phyloP scores from a whole-genome alignment of 306 rosid genomes.

The Alnus glutinosa region DNA sequence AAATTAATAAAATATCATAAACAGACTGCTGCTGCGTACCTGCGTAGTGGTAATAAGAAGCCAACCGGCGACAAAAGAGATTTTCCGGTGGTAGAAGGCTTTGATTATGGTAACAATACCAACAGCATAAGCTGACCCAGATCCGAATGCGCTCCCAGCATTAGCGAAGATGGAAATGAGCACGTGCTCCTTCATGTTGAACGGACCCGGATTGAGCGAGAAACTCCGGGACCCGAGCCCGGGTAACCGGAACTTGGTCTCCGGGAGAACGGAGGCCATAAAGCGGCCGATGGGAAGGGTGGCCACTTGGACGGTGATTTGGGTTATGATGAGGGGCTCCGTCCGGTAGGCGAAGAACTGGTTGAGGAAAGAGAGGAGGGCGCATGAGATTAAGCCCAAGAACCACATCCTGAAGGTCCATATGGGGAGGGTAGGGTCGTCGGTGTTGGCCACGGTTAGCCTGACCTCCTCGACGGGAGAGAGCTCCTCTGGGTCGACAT shows the following conservation, averaged over 20 bases:
- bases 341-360: slow-evolving; percentile 79
- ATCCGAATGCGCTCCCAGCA: slow-evolving; percentile 70
- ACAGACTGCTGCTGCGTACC: slow-evolving; percentile 16
- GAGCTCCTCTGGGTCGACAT: slow-evolving; percentile 39
- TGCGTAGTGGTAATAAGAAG: slow-evolving; percentile 69
- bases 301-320: slow-evolving; percentile 61
- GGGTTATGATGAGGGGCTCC: slow-evolving; percentile 61
- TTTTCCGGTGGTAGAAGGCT: slow-evolving; percentile 54
- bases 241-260: slow-evolving; percentile 40
- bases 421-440: slow-evolving; percentile 61
- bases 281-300: slow-evolving; percentile 68
- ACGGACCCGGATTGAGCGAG: slow-evolving; percentile 74
- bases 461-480: slow-evolving; percentile 76
- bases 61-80: slow-evolving; percentile 63
- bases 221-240: slow-evolving; percentile 35
- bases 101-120: slow-evolving; percentile 61
- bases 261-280: slow-evolving; percentile 59
- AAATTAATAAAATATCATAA: too few relatives aligned
- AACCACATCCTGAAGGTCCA: slow-evolving; percentile 97
- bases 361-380: slow-evolving; percentile 68
- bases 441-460: slow-evolving; percentile 61
- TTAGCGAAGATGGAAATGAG: slow-evolving; percentile 78
- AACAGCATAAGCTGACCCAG: slow-evolving; percentile 64
- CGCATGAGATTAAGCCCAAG: slow-evolving; percentile 58
- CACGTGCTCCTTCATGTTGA: slow-evolving; percentile 86